Conservation (phyloP, 1,284 basidiomycete genomes). For the Ustilago crameri region DNA sequence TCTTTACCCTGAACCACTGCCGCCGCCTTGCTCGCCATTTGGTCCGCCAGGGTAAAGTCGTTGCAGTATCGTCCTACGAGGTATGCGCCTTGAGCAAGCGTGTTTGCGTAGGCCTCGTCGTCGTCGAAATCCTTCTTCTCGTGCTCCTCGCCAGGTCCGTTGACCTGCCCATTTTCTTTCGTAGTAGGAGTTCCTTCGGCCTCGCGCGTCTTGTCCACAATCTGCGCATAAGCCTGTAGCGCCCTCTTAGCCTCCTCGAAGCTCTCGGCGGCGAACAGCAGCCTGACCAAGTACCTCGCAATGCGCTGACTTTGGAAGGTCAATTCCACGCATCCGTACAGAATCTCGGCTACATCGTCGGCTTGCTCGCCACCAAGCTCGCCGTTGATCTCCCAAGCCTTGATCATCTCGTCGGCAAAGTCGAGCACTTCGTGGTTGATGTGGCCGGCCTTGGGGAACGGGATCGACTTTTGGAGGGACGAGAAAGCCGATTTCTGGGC, state of each 20-base stretch:
- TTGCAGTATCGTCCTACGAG: slow-evolving; percentile 43
- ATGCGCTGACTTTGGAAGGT: slow-evolving; percentile 66
- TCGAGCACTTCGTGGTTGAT: slow-evolving; percentile 82
- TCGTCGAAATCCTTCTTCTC: slow-evolving; percentile 43
- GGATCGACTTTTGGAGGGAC: slow-evolving; percentile 71
- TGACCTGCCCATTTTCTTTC: slow-evolving; percentile 22
- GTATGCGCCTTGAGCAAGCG: slow-evolving; percentile 58
- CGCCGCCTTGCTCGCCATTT: slow-evolving; percentile 49
- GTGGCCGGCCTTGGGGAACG: slow-evolving; percentile 85
- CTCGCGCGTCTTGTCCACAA: slow-evolving; percentile 64
- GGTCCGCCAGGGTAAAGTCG: slow-evolving; percentile 47
- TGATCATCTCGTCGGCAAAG: slow-evolving; percentile 83
- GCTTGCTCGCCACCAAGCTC: slow-evolving; percentile 59
- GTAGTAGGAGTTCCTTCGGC: slow-evolving; percentile 27
- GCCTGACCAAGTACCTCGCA: slow-evolving; percentile 53
- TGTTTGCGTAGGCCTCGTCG: slow-evolving; percentile 50
- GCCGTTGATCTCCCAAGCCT: slow-evolving; percentile 76
- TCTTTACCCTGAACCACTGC: slow-evolving; percentile 30
- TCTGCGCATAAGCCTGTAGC: slow-evolving; percentile 58
- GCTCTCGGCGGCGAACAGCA: slow-evolving; percentile 63
- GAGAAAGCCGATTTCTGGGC: slow-evolving; percentile 44
- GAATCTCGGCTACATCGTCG: slow-evolving; percentile 62
- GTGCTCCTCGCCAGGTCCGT: slow-evolving; percentile 2
- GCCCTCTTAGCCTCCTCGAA: slow-evolving; percentile 59
- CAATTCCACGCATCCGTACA: slow-evolving; percentile 59